Evolutionary conservation across 192 early-diverging fungal genomes (phyloP).

Genomic region (Phlyctochytrium planicorne): DNA sequence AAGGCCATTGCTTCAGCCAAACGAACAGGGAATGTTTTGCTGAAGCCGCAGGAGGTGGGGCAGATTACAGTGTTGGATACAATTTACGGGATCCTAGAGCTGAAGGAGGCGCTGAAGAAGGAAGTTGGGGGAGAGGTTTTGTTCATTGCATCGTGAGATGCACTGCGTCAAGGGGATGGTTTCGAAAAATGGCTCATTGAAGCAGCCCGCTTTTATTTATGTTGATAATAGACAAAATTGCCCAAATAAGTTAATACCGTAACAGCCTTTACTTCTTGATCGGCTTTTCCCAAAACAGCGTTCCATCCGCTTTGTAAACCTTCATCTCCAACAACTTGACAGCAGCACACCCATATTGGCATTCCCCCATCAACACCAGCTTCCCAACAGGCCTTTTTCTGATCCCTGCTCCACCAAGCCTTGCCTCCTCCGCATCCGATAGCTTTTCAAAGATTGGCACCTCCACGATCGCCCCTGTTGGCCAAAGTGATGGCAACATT

Average conservation of each 20-base stretch:
- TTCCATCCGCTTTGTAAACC: conserved; percentile 38
- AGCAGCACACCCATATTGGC: conserved; percentile 49
- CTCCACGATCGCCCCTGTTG: conserved; percentile 25
- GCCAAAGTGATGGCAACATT: conserved; percentile 26
- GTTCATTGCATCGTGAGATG: conserved; percentile 46
- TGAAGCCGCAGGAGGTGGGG: conserved; percentile 82
- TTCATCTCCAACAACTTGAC: conserved; percentile 40
- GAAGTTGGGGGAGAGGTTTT: conserved; percentile 87
- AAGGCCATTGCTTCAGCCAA: conserved; percentile 70
- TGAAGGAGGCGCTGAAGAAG: conserved; percentile 84
- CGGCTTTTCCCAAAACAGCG: conserved; percentile 48
- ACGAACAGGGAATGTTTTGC: conserved; percentile 62
- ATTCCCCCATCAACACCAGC: conserved; percentile 38
- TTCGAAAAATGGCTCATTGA: neutral
- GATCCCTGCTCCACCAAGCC: conserved; percentile 43
- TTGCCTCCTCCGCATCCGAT: conserved; percentile 37
- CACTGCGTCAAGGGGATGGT: neutral
- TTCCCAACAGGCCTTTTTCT: conserved; percentile 49
- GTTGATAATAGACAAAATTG: too few relatives aligned
- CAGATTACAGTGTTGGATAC: conserved; percentile 91
- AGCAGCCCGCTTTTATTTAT: too few relatives aligned
- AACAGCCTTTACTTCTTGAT: conserved; percentile 19
- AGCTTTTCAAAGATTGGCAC: conserved; percentile 51
- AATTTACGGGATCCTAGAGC: conserved; percentile 80
- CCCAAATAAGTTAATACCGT: too few relatives aligned